Evolutionary conservation across 768 basidiomycete genomes (phyloP), one percentile per base, ranked within the genome.

Genomic region (Hypholoma fasciculare): DNA sequence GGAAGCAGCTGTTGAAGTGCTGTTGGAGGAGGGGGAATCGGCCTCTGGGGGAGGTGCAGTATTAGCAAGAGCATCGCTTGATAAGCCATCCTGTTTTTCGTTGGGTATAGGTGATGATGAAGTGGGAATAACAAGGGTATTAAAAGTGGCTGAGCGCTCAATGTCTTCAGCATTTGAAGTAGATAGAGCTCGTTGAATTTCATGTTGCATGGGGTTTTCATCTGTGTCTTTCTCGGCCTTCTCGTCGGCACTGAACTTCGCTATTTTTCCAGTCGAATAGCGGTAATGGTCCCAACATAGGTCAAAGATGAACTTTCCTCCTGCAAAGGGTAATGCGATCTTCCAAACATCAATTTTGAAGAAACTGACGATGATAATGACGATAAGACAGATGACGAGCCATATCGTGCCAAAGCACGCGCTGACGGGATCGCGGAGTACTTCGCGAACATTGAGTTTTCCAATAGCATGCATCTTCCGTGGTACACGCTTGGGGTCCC

Each of bases 271-370:
- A 50, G 65, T 62, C 49, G 61, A 60, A 60, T 68, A 75, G 19
- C 79, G 75, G 67, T 82, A 83, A 63, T 81, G 73, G 66, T 87
- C 85, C 83, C 84, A 82, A 44, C 67, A 67, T 26, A 82, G 43
- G 66, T 98, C 94, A 49, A 87, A 84, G 5, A 82, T 37, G 38
- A 95, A 78, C 72, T 94, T 94, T 53, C 83, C 69, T 0, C 79
- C 68, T 0, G 92, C 94, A 48, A 93, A 93, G 0, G 96, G 93
- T 11, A 93, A 79, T 3, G 85, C 90, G 48, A 96, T 89, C 72
- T 81, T 85, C 90, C 91, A 94, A 2, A 92, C 90, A 52, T 92
- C 88, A 16, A 92, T 77, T 47, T 84, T 80, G 61, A 90, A 78
- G 69, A 88, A 92, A 67, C 87, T 90, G 59, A 89, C 84, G 4